Conservation (phyloP, 2,329 filamentous ascomycete genomes). For the Canariomyces notabilis region DNA sequence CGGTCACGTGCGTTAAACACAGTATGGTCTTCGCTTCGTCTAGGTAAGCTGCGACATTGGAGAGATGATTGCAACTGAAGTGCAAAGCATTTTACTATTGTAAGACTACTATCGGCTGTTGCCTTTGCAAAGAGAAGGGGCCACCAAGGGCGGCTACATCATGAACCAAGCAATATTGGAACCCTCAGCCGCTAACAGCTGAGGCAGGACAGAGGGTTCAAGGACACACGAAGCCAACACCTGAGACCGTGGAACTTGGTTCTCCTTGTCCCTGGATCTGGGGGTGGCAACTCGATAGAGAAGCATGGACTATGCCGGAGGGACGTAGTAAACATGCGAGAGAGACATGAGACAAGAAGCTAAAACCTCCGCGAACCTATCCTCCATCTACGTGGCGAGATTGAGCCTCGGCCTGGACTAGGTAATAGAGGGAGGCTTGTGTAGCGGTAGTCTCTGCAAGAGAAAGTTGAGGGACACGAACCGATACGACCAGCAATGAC, state of each 20-base stretch:
- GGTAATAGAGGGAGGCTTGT: too few species aligned
- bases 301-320: too few species aligned
- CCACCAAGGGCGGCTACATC: neutral
- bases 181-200: neutral
- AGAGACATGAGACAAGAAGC: neutral
- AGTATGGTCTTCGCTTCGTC: neutral
- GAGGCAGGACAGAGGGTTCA: neutral
- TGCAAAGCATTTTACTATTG: neutral
- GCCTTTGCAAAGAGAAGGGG: neutral
- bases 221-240: neutral
- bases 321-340: neutral
- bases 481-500: neutral
- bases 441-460: neutral
- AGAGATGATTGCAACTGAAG: neutral
- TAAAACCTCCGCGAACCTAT: neutral
- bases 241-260: neutral
- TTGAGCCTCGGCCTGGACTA: neutral
- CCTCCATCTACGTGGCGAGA: neutral
- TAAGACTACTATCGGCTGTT: neutral
- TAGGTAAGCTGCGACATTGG: neutral
- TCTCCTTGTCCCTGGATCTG: too few species aligned
- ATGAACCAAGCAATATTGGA: neutral
- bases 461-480: neutral
- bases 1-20: slow-evolving; percentile 18
- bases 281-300: too few species aligned